Percentiles rank a stretch among this genome's conserved stretches.
phyloP scores from a whole-genome alignment of 257 asterid genomes.

The Solanum pennellii region DNA sequence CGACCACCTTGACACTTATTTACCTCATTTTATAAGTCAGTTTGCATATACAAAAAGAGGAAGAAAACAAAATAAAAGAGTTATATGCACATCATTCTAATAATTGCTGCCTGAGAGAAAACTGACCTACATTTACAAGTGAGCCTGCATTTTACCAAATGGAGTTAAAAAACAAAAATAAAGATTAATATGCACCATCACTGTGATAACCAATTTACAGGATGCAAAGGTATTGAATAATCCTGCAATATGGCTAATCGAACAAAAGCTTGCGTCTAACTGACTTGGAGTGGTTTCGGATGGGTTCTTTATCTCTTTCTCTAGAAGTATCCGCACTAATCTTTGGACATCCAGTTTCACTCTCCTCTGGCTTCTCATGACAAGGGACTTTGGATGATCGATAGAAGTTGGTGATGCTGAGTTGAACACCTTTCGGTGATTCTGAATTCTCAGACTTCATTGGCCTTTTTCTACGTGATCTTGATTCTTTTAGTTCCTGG shows the following conservation, averaged over 20 bases:
- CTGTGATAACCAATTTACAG: not conserved
- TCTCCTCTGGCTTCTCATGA: slow-evolving; percentile 25
- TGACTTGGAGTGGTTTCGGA: slow-evolving; percentile 50
- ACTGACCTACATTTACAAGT: not conserved
- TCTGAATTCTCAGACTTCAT: slow-evolving; percentile 32
- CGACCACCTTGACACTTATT: not conserved
- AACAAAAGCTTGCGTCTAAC: slow-evolving; percentile 71
- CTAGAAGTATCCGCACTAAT: slow-evolving; percentile 22
- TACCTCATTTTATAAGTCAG: not conserved
- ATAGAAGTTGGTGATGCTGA: slow-evolving; percentile 61
- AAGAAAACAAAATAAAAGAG: not conserved
- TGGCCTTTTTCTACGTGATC: slow-evolving; percentile 27
- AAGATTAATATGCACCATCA: not conserved
- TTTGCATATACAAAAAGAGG: not conserved
- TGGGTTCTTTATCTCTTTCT: slow-evolving; percentile 31
- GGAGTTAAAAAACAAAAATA: not conserved
- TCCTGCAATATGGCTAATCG: slow-evolving; percentile 11
- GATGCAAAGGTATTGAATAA: not conserved
- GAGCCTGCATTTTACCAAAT: not conserved
- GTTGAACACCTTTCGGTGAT: slow-evolving; percentile 45
- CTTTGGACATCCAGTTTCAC: slow-evolving; percentile 9
- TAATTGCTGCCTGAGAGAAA: not conserved
- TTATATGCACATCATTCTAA: not conserved
- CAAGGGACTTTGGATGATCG: slow-evolving; percentile 48
- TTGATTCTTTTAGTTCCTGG: slow-evolving; percentile 61